phyloP scores from a whole-genome alignment of 176 grass and related monocot species.

The Chloris gayana region DNA sequence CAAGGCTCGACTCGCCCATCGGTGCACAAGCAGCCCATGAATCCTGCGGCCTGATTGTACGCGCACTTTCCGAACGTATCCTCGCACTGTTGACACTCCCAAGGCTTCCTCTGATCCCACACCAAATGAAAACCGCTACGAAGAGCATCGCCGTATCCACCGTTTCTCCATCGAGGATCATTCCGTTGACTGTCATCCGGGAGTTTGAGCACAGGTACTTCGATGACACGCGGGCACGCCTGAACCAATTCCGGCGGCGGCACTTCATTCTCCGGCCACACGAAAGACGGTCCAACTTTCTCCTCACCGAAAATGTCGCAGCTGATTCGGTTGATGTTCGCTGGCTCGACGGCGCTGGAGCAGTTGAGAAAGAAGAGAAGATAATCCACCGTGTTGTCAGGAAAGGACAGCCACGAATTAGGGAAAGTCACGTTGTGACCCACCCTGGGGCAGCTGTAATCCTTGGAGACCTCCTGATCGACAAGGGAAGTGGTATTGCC shows the following conservation, averaged over 20 bases:
- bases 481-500: not conserved
- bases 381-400: not conserved
- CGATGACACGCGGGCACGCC: rapidly evolving
- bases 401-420: not conserved
- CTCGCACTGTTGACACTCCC: not conserved
- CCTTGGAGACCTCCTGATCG: not conserved
- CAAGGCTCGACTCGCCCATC: rapidly evolving
- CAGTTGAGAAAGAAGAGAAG: slow-evolving; percentile 11
- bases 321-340: rapidly evolving
- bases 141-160: not conserved
- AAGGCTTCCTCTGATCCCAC: rapidly evolving
- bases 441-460: not conserved
- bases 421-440: too few relatives aligned
- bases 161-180: rapidly evolving
- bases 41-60: rapidly evolving
- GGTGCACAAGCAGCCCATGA: not conserved
- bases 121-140: slow-evolving; percentile 3
- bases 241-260: rapidly evolving
- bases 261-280: not conserved
- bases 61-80: not conserved
- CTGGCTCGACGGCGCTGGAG: too few relatives aligned
- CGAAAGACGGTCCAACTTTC: not conserved
- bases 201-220: slow-evolving; percentile 3
- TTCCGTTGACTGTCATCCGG: rapidly evolving
- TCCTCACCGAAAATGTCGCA: rapidly evolving